Conservation (phyloP, 2,329 filamentous ascomycete genomes). For the Graphiopsis chlorocephala region DNA sequence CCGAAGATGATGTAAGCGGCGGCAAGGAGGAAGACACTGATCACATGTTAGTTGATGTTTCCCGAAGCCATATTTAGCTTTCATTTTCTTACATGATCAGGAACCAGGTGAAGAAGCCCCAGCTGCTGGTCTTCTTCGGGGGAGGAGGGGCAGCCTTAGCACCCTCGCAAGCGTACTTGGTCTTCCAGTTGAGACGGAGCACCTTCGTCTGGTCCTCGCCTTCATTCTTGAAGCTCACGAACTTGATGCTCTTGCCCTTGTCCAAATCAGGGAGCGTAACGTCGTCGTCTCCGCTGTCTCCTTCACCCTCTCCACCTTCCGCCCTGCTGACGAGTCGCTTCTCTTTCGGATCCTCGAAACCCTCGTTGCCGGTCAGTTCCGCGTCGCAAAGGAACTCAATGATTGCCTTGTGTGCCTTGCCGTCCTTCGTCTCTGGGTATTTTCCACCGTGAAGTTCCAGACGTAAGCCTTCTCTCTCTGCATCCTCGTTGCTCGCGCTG, state of each 20-base stretch:
- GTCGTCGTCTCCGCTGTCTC: conserved; percentile 34
- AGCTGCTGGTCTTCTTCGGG: conserved; percentile 55
- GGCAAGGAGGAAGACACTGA: conserved; percentile 76
- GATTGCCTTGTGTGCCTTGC: conserved; percentile 66
- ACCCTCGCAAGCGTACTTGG: conserved; percentile 77
- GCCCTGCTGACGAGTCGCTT: conserved; percentile 20
- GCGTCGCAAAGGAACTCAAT: conserved; percentile 83
- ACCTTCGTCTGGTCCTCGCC: conserved; percentile 58
- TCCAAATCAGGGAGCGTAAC: conserved; percentile 42
- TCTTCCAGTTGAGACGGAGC: conserved; percentile 78
- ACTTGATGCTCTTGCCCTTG: conserved; percentile 65
- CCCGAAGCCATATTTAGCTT: neutral
- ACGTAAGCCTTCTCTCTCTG: conserved; percentile 67
- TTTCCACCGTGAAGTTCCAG: conserved; percentile 63
- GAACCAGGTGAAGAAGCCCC: conserved; percentile 98
- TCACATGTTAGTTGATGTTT: conserved; percentile 13
- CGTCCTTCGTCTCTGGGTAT: conserved; percentile 51
- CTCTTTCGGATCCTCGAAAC: conserved; percentile 61
- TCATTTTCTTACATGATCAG: conserved; percentile 71
- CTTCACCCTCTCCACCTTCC: conserved; percentile 28
- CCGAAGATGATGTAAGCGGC: conserved; percentile 95
- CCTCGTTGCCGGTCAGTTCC: conserved; percentile 68
- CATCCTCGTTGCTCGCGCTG: conserved; percentile 62
- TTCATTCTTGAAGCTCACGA: conserved; percentile 67
- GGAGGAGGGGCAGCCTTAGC: conserved; percentile 40